Base-by-base conservation (phyloP, 2,329 filamentous ascomycete species). In the Colletotrichum scovillei region DNA sequence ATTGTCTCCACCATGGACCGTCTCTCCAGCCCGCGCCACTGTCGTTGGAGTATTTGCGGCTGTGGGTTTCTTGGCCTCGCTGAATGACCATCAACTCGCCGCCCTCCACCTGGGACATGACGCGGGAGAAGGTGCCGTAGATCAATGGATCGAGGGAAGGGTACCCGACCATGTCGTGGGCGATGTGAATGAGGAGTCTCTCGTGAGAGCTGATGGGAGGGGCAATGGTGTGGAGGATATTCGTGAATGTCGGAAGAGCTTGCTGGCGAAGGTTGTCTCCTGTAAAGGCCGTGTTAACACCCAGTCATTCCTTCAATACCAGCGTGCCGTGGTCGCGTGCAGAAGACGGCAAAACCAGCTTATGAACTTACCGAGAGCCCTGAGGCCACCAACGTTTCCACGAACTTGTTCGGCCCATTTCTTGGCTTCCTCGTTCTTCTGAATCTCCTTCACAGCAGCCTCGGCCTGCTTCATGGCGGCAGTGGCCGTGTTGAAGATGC, bases 51-150 rank as follows among this genome's bases (percentile, higher is more conserved):
- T 89, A 88, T 56, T 92, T 90, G 58, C 92, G 92, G 35, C 91
- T 91, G 59, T 92, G 90, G 62, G 92, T 94, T 83, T 98, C 97
- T 74, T 95, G 93, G 24, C 97, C 97, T 49, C 95, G 94, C 84
- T 99, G 97, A 74, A 98, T 92, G 68, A 99, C 97, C 67, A 98
- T 89, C 22, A 99, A 88, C 79, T 98, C 97, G 68, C 97, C 97
- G 76, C 97, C 97, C 84, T 99, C 97, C 58, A 99, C 97, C 85
- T 99, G 97, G n/a, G 95, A 91, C 97, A 99, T 99, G 79, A 99
- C 95, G 66, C 95, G 92, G 68, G 93, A 93, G 86, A 99, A 99
- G 75, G 97, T 95, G 71, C 90, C 90, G 84, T 98, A 95, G 78
- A 98, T 94, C 67, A 98, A 89, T 22, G 96, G 95, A 81, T 98